A percentile compares a stretch with the other conserved stretches of the same genome.
These are phyloP conservation scores for Marasmius sp. DNA, from an alignment of 1,284 basidiomycete species.

Conservation along the genomic window DNA sequence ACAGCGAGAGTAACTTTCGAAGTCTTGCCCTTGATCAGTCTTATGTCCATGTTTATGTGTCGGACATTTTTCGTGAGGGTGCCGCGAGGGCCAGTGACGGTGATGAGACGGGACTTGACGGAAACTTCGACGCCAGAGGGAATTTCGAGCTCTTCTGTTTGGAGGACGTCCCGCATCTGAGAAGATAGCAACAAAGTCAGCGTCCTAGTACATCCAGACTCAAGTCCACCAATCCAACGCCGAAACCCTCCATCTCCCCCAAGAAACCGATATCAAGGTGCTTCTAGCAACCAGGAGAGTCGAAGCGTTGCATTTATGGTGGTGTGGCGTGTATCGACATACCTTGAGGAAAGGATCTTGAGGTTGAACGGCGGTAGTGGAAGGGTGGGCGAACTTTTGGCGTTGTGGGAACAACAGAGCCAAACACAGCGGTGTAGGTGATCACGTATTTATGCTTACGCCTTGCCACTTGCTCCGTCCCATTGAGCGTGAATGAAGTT, in stretches of 20 bases:
- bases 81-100: conserved; percentile 88
- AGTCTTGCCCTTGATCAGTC: conserved; percentile 71
- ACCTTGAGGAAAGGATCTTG: conserved; percentile 4
- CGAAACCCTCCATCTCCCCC: not conserved
- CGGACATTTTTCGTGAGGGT: conserved; percentile 89
- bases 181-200: conserved; percentile 17
- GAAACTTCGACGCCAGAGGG: conserved; percentile 83
- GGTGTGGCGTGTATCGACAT: not conserved
- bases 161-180: conserved; percentile 89
- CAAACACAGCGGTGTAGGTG: not conserved
- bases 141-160: conserved; percentile 92
- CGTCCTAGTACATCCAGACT: conserved; percentile 14
- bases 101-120: conserved; percentile 89
- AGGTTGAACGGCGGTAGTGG: not conserved
- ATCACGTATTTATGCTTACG: not conserved
- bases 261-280: not conserved
- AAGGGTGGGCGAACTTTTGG: not conserved
- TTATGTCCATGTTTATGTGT: conserved; percentile 97
- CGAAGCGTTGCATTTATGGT: not conserved
- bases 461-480: not conserved
- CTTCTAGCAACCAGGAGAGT: not conserved
- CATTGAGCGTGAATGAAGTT: not conserved
- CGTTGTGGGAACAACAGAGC: not conserved
- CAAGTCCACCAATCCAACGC: conserved; percentile 28
- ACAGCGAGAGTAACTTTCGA: conserved; percentile 90